Evolutionary conservation across 176 grass and related monocot species (phyloP), one percentile per base, ranked within the genome.

Genomic region (Eleusine coracana): DNA sequence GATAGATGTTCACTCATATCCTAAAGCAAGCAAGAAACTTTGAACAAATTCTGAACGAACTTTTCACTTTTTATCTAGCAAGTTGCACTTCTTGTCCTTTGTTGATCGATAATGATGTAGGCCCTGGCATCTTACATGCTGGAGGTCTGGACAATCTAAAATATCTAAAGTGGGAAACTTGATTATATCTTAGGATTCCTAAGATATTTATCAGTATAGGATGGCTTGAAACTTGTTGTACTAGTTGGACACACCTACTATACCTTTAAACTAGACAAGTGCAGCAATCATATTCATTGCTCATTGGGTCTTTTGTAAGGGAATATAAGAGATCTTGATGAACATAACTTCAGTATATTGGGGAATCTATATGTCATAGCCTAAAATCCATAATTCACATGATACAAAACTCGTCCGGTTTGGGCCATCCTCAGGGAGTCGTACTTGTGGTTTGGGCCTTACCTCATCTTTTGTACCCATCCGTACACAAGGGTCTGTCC

Each of bases 41-140:
- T 17, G 80, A 77, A 78, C 68, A 83, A 71, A 71, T 82, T 82
- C 73, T 39, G 36, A 12, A 1, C 18, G 10, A 21, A 71, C 16
- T 63, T 70, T 70, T 42, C 42, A 66, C 61, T 51, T 79, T 36
- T 54, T 52, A 34, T 15, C 20, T 23, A 64, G 52, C 16, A 52
- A 41, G 62, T 16, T 42, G 48, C 28, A 50, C 28, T 76, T 68
- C 41, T 20, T 70, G 6, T 73, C 34, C 34, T 64, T 65, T 37
- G 23, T 4, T 77, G 54, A 71, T 77, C 20, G 44, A 28, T 52
- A 36, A 21, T 82, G 85, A 64, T 54, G 46, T 67, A 55, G 44
- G 61, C 21, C 29, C 21, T 55, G 23, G 20, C 74, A 73, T 66
- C 5, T 14, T 59, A 34, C 10, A 17, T 11, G 50, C 3, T 29